phyloP scores from a whole-genome alignment of 352 stramenopile genomes.

The Albugo laibachii region DNA sequence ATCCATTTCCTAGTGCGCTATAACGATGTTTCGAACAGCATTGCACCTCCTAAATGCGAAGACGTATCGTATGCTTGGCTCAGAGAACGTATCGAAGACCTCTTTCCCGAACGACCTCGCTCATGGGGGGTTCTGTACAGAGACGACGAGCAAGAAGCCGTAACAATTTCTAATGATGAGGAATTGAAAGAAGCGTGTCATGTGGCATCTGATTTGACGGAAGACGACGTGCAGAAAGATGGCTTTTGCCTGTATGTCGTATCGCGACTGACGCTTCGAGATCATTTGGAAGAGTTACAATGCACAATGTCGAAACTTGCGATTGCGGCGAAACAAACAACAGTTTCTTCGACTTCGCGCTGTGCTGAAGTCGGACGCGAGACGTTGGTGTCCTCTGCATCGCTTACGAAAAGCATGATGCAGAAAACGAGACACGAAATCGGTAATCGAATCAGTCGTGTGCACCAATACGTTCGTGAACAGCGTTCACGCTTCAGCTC shows the following conservation, averaged over 20 bases:
- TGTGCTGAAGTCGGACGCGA: conserved; percentile 28
- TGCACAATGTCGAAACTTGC: conserved; percentile 28
- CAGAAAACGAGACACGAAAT: neutral
- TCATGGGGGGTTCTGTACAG: conserved; percentile 40
- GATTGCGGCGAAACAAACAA: conserved; percentile 12
- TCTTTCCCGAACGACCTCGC: conserved; percentile 4
- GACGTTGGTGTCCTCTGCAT: conserved; percentile 23
- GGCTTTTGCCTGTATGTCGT: conserved; percentile 39
- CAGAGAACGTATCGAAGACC: no score
- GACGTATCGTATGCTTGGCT: no score
- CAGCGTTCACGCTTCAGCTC: no score
- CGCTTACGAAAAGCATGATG: conserved; percentile 15
- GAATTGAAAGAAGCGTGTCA: conserved; percentile 37
- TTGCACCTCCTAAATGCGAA: no score
- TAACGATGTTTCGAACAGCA: no score
- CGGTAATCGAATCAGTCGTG: neutral
- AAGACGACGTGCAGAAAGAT: conserved; percentile 1
- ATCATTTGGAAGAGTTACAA: conserved; percentile 27
- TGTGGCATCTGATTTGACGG: conserved; percentile 18
- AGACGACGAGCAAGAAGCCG: conserved; percentile 44
- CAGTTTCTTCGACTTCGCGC: conserved; percentile 10
- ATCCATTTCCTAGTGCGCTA: no score
- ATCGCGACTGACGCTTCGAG: conserved; percentile 15
- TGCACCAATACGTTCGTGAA: conserved; percentile 1
- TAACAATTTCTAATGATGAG: conserved; percentile 26